A percentile compares a stretch with the other conserved stretches of the same genome.
Conservation (phyloP, 805 yeast genomes). For the Kodamaea jinghongensis region DNA sequence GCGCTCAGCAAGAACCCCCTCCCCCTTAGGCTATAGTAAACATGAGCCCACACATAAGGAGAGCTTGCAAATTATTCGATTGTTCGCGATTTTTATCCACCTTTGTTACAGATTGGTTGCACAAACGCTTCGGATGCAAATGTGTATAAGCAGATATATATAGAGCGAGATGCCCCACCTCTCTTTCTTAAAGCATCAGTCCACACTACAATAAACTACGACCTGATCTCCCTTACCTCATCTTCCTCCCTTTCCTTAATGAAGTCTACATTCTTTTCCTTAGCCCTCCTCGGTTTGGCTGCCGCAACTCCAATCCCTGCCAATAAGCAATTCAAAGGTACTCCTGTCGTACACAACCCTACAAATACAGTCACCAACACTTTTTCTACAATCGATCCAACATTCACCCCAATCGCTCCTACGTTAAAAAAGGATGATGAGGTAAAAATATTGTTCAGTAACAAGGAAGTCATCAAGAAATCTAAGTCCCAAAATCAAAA, state of each 20-base stretch:
- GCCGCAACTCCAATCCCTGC: constrained; percentile 32
- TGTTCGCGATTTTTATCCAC: too few relatives aligned
- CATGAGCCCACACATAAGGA: too few relatives aligned
- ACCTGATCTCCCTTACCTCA: not conserved
- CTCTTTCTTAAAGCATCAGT: too few relatives aligned
- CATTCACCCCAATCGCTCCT: constrained; percentile 18
- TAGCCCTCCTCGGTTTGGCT: constrained; percentile 7
- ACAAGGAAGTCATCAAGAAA: constrained; percentile 13
- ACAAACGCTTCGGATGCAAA: too few relatives aligned
- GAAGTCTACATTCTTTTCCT: constrained; percentile 5
- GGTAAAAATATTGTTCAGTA: constrained; percentile 17
- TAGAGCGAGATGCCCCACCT: too few relatives aligned
- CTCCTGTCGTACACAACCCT: constrained; percentile 5
- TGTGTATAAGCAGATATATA: too few relatives aligned
- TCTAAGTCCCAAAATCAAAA: not conserved
- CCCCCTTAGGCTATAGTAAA: too few relatives aligned
- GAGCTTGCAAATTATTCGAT: too few relatives aligned
- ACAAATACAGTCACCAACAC: constrained; percentile 7
- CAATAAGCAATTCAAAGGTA: constrained; percentile 22
- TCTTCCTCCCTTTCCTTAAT: constrained; percentile 2
- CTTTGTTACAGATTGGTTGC: too few relatives aligned
- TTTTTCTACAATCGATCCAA: constrained; percentile 17
- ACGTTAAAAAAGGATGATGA: constrained; percentile 11
- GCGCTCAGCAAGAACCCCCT: too few relatives aligned
- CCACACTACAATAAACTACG: too few relatives aligned